Base-by-base conservation (phyloP, 345 rosid species). In the Conringia planisiliqua region DNA sequence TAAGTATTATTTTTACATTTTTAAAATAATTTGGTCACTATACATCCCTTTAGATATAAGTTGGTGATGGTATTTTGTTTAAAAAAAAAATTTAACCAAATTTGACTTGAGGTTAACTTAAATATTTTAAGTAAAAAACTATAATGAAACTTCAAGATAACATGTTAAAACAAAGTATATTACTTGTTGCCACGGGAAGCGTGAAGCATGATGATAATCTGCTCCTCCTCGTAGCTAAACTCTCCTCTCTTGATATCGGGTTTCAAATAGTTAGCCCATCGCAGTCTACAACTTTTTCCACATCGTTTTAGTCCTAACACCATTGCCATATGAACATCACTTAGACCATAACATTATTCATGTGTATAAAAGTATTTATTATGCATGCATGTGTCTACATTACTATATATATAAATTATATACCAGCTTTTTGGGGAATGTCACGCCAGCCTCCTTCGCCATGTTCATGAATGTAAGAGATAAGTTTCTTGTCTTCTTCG, bases 261-360 rank as follows among this genome's bases (percentile, higher is more conserved):
- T 56, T 77, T 77, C 51, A 83, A 44, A 47, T 83, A 83, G 71
- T 83, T 83, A 12, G 75, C 62, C 85, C 85, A 83, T 42, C 85
- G 71, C 66, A 82, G 43, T 74, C 85, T 66, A 66, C 85, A 82
- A 69, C 85, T 82, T 79, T 82, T 82, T 60, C 85, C 85, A 67
- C 85, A 80, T 62, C 85, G 63, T 54, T 80, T 76, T 13, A 83
- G 75, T 39, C 83, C 85, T 83, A 63, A 26, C 44, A 68, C 55
- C 29, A 60, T 67, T 51, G 20, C 6, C 67, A 59, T 11, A 38
- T 50, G 24, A 26, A 42, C 57, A 60, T n/a, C 30, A 20, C 12
- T 60, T 74, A 32, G 10, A 42, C 18, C 56, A 47, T 18, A 40
- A 33, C 14, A 65, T 61, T 12, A 39, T 55, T 30, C 20, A 29